A percentile compares a stretch with the other conserved stretches of the same genome.
phyloP scores from a whole-genome alignment of 345 rosid species.

The Gossypium stocksii region DNA sequence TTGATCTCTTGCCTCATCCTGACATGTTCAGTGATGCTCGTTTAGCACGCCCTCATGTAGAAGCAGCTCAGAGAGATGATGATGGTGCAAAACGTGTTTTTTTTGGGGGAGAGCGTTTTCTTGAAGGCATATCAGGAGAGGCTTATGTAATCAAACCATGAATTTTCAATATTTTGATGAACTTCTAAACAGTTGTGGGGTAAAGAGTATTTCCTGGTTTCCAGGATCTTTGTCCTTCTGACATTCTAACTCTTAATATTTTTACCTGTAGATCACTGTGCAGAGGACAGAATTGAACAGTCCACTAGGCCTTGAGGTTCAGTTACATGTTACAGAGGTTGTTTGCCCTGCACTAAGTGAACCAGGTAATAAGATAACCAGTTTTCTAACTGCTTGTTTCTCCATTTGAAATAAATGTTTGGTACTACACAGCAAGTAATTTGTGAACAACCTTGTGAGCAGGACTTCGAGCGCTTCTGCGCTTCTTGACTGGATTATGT shows the following conservation, averaged over 20 bases:
- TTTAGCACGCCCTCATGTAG: conserved; percentile 61
- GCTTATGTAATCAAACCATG: conserved; percentile 67
- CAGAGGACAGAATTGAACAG: conserved; percentile 90
- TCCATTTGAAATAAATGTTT: conserved; percentile 4
- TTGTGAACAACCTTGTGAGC: conserved; percentile 24
- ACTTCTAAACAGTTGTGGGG: conserved; percentile 6
- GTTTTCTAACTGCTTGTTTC: background rate
- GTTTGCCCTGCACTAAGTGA: conserved; percentile 98
- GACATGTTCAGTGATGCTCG: conserved; percentile 95
- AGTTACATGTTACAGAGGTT: conserved; percentile 87
- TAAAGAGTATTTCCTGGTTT: conserved; percentile 4
- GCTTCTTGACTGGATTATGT: conserved; percentile 88
- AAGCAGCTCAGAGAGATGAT: conserved; percentile 69
- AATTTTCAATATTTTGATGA: conserved; percentile 19
- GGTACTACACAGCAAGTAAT: conserved; percentile 1
- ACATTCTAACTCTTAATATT: conserved; percentile 20
- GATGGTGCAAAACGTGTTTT: conserved; percentile 98
- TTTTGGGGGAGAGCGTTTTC: conserved; percentile 98
- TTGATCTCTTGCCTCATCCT: conserved; percentile 99
- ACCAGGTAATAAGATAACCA: conserved; percentile 55
- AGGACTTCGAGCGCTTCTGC: conserved; percentile 97
- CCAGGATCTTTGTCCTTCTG: background rate
- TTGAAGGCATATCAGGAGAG: conserved; percentile 93
- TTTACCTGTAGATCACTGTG: conserved; percentile 65
- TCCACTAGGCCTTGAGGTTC: conserved; percentile 98